Percentiles rank a stretch among this genome's conserved stretches.
Conservation (phyloP, 306 rosid genomes). For the Vigna mungo region DNA sequence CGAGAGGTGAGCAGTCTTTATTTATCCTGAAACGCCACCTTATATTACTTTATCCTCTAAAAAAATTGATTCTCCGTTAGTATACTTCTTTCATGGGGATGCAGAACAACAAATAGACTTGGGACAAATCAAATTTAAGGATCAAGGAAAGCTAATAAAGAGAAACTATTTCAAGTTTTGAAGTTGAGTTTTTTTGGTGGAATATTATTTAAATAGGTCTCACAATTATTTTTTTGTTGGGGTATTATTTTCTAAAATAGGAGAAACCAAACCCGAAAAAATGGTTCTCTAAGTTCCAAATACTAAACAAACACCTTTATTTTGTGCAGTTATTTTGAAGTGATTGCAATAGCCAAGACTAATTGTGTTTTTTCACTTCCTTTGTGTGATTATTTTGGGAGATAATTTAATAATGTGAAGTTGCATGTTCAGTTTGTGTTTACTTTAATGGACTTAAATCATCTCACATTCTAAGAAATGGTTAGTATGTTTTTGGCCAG, state of each 20-base stretch:
- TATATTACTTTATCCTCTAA: constrained; percentile 4
- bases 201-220: not conserved
- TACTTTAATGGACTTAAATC: constrained; percentile 14
- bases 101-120: constrained; percentile 2
- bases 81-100: constrained; percentile 3
- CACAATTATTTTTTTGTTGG: not conserved
- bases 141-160: not conserved
- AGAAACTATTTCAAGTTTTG: constrained; percentile 7
- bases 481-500: constrained; percentile 8
- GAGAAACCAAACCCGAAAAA: not conserved
- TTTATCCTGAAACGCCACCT: constrained; percentile 4
- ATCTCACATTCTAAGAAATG: constrained; percentile 3
- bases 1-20: constrained; percentile 1
- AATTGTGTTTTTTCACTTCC: not conserved
- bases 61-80: constrained; percentile 14
- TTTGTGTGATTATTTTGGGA: not conserved
- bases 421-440: not conserved
- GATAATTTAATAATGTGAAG: constrained; percentile 14
- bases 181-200: not conserved
- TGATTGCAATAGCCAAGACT: not conserved
- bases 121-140: not conserved
- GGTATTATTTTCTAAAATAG: constrained; percentile 20
- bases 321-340: constrained; percentile 7
- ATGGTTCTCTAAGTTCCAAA: constrained; percentile 1
- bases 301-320: not conserved